Percentiles rank a stretch among this genome's conserved stretches.
Evolutionary conservation across 495 filamentous ascomycete species (phyloP).

Genomic region (Astrothelium subdiscretum): DNA sequence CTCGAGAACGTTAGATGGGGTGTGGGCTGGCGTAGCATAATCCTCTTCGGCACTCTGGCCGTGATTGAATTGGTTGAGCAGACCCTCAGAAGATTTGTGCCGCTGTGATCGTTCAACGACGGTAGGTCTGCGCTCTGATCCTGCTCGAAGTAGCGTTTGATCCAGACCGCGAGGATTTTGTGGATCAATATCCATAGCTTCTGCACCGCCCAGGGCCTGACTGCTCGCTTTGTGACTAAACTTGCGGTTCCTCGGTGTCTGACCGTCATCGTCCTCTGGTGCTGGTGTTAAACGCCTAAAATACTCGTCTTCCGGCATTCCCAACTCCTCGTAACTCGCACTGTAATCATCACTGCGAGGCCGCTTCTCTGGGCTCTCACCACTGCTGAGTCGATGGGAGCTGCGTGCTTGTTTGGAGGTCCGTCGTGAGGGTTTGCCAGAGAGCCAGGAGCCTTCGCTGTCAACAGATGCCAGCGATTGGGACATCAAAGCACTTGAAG

Average conservation of each 20-base stretch:
- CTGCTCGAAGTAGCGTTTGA: neutral
- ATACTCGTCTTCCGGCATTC: constrained; percentile 54
- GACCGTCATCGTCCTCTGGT: constrained; percentile 22
- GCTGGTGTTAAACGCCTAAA: constrained; percentile 43
- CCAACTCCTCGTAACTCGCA: constrained; percentile 47
- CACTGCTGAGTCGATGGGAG: constrained; percentile 35
- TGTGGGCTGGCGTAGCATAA: neutral
- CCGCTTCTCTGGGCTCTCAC: constrained; percentile 33
- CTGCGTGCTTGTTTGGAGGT: constrained; percentile 37
- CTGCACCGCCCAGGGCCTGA: constrained; percentile 22
- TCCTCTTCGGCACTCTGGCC: constrained; percentile 6
- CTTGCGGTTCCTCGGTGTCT: constrained; percentile 13
- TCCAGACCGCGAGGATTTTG: neutral
- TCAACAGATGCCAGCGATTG: constrained; percentile 78
- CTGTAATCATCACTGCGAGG: constrained; percentile 30
- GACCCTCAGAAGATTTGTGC: constrained; percentile 54
- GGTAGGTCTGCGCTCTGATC: constrained; percentile 39
- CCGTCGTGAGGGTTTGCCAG: constrained; percentile 49
- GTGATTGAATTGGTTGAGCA: constrained; percentile 45
- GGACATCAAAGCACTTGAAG: constrained; percentile 38
- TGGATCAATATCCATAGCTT: constrained; percentile 10
- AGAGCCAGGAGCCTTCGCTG: constrained; percentile 88
- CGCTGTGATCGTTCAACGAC: constrained; percentile 40
- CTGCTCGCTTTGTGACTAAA: constrained; percentile 16
- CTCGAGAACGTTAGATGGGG: neutral